phyloP scores from a whole-genome alignment of 106 monocot species.

The Acorus gramineus region DNA sequence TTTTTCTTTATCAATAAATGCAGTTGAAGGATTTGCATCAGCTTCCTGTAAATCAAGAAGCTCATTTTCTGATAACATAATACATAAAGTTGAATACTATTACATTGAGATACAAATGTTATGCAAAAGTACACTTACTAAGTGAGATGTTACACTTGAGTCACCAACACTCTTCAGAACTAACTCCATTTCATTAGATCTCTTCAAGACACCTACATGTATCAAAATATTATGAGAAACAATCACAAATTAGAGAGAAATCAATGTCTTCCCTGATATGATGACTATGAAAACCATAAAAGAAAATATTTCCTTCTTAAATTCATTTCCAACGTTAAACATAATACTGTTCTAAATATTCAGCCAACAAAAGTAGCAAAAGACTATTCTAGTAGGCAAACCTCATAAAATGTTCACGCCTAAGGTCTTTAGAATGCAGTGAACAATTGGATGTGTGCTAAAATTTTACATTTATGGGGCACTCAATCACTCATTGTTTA shows the following conservation, averaged over 20 bases:
- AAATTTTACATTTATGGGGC: no score
- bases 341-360: no score
- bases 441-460: no score
- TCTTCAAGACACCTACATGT: slow-evolving; percentile 65
- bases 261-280: neutral
- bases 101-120: neutral
- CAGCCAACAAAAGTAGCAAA: no score
- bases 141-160: slow-evolving; percentile 5
- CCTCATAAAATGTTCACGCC: no score
- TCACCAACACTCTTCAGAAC: slow-evolving; percentile 8
- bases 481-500: no score
- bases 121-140: slow-evolving; percentile 17
- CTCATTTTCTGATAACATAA: neutral
- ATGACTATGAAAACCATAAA: neutral
- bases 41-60: slow-evolving; percentile 22
- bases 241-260: neutral
- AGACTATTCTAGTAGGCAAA: no score
- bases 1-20: slow-evolving; percentile 15
- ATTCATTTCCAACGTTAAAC: no score
- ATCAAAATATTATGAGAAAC: neutral
- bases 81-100: neutral
- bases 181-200: slow-evolving; percentile 15
- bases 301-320: neutral
- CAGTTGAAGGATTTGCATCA: slow-evolving; percentile 11
- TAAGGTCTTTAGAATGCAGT: no score